Evolutionary conservation across 106 monocot genomes (phyloP).

Genomic region (Gastrodia elata): DNA sequence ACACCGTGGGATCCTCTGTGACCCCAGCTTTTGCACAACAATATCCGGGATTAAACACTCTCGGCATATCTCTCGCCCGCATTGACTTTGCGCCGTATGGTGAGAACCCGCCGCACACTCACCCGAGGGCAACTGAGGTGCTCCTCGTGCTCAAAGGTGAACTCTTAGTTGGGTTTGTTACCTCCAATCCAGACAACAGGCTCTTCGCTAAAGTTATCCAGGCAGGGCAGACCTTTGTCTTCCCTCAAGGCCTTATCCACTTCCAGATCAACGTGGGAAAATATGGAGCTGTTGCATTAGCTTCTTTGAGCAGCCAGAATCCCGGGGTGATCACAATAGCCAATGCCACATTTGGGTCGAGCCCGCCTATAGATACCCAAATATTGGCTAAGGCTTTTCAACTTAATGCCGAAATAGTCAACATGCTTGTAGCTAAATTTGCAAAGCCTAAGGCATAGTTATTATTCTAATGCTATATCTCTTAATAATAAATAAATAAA

Average conservation of each 20-base stretch:
- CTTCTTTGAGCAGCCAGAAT: constrained; percentile 48
- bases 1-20: constrained; percentile 7
- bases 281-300: constrained; percentile 13
- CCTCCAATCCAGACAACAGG: constrained; percentile 14
- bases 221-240: constrained; percentile 16
- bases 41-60: constrained; percentile 1
- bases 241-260: constrained; percentile 22
- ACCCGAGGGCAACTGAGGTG: constrained; percentile 32
- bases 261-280: constrained; percentile 26
- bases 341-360: constrained; percentile 16
- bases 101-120: constrained; percentile 39
- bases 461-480: no score
- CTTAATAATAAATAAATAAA: no score
- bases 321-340: constrained; percentile 32
- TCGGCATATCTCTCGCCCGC: constrained; percentile 2
- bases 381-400: constrained; percentile 2
- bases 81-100: constrained; percentile 24
- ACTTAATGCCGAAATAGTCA: neutral
- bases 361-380: constrained; percentile 8
- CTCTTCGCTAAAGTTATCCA: constrained; percentile 16
- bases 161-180: constrained; percentile 30
- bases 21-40: constrained; percentile 3
- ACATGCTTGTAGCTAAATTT: constrained; percentile 2
- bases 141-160: constrained; percentile 22
- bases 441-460: no score